Evolutionary conservation across 352 stramenopile genomes (phyloP), one percentile per base, ranked within the genome.

Genomic region (Phytophthora constricta): DNA sequence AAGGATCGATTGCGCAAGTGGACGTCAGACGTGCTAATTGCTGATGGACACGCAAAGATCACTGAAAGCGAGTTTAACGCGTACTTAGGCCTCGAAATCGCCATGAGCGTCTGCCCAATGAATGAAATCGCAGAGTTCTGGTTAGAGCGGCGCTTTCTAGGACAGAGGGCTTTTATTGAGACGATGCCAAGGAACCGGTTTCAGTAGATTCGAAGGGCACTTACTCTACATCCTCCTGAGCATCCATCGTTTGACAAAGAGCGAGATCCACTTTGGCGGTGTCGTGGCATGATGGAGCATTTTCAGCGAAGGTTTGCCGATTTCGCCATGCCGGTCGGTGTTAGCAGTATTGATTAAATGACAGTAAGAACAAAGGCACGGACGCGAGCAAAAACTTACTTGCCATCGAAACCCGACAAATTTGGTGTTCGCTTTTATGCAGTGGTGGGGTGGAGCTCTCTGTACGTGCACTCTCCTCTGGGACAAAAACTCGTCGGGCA

Each of bases 321-420:
- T 4, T 59, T 51, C 42, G 52, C 46, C 1, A 34, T 62, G 2
- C 61, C 43, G 5, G 22, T 42, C 47, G 60, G 60, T n/a, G 43
- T 62, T 4, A 68, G 33, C 17, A 62, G 52, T 16, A 58, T 68
- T 5, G 52, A 68, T n/a, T n/a, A n/a, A n/a, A n/a, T n/a, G n/a
- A n/a, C n/a, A n/a, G n/a, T n/a, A n/a, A n/a, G n/a, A n/a, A n/a
- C n/a, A n/a, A n/a, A n/a, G n/a, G n/a, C n/a, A n/a, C n/a, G n/a
- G n/a, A n/a, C n/a, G n/a, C n/a, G n/a, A n/a, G n/a, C n/a, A n/a
- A n/a, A n/a, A n/a, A n/a, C n/a, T n/a, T n/a, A n/a, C n/a, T n/a
- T n/a, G n/a, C n/a, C n/a, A n/a, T n/a, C n/a, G n/a, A n/a, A n/a
- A n/a, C n/a, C n/a, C n/a, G n/a, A n/a, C n/a, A 66, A 59, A 11